Percentiles rank a stretch among this genome's conserved stretches.
Conservation (phyloP, 1,139 yeast species). For the Arxiozyma telluris region DNA sequence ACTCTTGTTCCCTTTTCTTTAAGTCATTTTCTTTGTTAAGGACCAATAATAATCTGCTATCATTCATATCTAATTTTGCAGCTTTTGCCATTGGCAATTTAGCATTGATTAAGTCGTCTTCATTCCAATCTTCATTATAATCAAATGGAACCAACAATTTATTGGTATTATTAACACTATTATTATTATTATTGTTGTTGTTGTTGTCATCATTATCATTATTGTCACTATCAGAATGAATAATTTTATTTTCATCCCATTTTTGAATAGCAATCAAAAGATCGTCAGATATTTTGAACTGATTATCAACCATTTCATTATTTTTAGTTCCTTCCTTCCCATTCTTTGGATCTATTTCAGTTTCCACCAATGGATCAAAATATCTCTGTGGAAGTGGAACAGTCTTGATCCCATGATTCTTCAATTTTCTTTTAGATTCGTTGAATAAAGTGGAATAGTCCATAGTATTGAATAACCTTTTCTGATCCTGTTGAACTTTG, state of each 20-base stretch:
- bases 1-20: not conserved
- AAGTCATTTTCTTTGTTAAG: constrained; percentile 13
- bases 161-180: not conserved
- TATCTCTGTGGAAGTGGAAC: constrained; percentile 12
- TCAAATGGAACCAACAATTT: not conserved
- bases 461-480: constrained; percentile 18
- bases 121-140: constrained; percentile 44
- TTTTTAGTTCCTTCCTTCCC: constrained; percentile 15
- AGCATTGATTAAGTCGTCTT: constrained; percentile 75
- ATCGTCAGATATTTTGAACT: constrained; percentile 39
- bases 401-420: constrained; percentile 14
- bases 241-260: constrained; percentile 68
- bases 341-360: constrained; percentile 16
- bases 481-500: constrained; percentile 31
- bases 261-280: constrained; percentile 67
- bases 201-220: constrained; percentile 7
- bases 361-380: constrained; percentile 15
- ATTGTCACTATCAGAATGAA: constrained; percentile 6
- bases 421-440: constrained; percentile 11
- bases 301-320: constrained; percentile 13
- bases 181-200: constrained; percentile 4
- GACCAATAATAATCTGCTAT: constrained; percentile 65
- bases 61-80: constrained; percentile 67
- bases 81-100: constrained; percentile 40
- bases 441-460: constrained; percentile 8